Evolutionary conservation across 768 basidiomycete genomes (phyloP).

Genomic region (Amylocystis lapponica): DNA sequence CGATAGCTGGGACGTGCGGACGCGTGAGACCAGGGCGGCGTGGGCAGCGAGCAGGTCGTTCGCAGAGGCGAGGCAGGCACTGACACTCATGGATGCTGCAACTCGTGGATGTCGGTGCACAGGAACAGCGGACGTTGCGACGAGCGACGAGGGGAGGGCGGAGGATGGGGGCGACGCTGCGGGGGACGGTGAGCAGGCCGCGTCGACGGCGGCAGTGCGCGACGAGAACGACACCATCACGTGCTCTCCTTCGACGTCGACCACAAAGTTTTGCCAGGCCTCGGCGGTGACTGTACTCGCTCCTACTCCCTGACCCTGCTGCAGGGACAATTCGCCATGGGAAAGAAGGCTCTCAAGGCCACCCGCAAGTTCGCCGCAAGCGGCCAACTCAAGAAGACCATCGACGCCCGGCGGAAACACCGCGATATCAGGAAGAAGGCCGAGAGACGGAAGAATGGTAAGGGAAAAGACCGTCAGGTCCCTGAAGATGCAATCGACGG

Average conservation of each 20-base stretch:
- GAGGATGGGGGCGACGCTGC: no score
- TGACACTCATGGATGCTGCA: neutral
- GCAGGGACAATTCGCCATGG: no score
- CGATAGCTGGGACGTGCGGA: slow-evolving; percentile 49
- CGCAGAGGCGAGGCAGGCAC: slow-evolving; percentile 40
- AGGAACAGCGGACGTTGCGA: no score
- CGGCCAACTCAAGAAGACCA: slow-evolving; percentile 83
- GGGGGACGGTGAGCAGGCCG: no score
- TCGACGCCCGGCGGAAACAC: slow-evolving; percentile 76
- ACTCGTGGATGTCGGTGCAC: no score
- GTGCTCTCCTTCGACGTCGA: neutral
- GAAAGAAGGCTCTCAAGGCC: slow-evolving; percentile 66
- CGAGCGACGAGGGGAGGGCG: no score
- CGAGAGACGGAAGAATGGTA: slow-evolving; percentile 44
- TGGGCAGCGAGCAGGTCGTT: slow-evolving; percentile 63
- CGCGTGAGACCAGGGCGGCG: slow-evolving; percentile 47
- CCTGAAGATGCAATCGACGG: slow-evolving; percentile 18
- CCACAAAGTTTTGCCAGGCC: no score
- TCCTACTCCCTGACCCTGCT: no score
- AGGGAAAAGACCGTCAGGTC: slow-evolving; percentile 19
- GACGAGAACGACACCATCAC: no score
- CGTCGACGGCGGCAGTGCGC: no score
- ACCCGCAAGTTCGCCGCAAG: slow-evolving; percentile 85
- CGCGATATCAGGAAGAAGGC: slow-evolving; percentile 71
- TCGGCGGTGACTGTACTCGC: no score